Evolutionary conservation across 225 moss, liverwort and hornwort species (phyloP), one percentile per base, ranked within the genome.

Genomic region (Rhytidiadelphus loreus): DNA sequence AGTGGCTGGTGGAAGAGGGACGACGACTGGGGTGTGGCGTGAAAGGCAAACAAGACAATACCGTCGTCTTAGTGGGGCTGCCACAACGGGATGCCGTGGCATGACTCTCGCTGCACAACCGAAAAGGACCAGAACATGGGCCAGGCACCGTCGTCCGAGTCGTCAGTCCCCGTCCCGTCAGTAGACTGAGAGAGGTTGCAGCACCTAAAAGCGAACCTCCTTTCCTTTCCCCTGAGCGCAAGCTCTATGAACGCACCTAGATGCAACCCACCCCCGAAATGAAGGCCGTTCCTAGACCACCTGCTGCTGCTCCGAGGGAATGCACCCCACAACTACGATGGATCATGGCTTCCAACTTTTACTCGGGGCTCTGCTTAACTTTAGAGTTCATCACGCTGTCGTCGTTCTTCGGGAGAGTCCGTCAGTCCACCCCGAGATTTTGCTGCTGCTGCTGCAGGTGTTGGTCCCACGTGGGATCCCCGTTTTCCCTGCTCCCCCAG

Each of bases 381-480:
- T n/a, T 11, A 63, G 79, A 63, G 77, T 33, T 55, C 77, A 64
- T 70, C 58, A 59, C 65, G 69, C 56, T 80, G 59, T 69, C 20
- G 69, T 59, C 15, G 87, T 80, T 37, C 46, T 35, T 59, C 59
- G 85, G 48, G 37, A 73, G 46, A 73, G 46, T 44, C 22, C 81
- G 62, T 81, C 81, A 82, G 85, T 59, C 74, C 74, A 21, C 64
- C 63, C 53, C 77, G 77, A 72, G 61, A 83, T 83, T 88, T 56
- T 52, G 81, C 56, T 85, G 89, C 62, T 80, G 69, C 60, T 62
- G 16, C 59, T 62, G 85, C 28, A 16, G 66, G 37, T 64, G 50
- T 55, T 89, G 82, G 89, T 87, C 89, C 89, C 91, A 91, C 91
- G 91, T 91, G 89, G 91, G 87, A 87, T 89, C 89, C 89, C 87